phyloP scores from a whole-genome alignment of 202 grass and related monocot genomes.

The Saccharum hybrid region DNA sequence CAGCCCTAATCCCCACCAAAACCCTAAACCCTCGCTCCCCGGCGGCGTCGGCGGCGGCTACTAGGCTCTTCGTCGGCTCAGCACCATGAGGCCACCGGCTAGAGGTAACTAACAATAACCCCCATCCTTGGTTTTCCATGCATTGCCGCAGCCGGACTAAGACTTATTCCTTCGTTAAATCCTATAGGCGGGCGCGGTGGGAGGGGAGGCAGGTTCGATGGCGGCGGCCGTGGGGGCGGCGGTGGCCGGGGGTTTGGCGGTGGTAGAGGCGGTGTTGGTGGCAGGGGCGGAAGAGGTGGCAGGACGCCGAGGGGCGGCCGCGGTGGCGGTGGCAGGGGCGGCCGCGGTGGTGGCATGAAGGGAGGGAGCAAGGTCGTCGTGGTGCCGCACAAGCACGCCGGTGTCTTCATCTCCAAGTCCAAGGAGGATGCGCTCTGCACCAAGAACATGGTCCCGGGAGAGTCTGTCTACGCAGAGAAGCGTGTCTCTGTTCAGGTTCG shows the following conservation, averaged over 20 bases:
- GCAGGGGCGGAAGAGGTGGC: conserved; percentile 50
- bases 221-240: conserved; percentile 36
- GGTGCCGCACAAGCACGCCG: conserved; percentile 70
- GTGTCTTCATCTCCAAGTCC: conserved; percentile 78
- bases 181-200: conserved; percentile 45
- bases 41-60: conserved; percentile 28
- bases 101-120: conserved; percentile 19
- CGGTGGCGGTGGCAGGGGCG: conserved; percentile 21
- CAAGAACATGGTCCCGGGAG: conserved; percentile 80
- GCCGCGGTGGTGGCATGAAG: conserved; percentile 69
- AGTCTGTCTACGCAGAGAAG: conserved; percentile 91
- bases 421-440: conserved; percentile 98
- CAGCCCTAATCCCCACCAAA: conserved; percentile 28
- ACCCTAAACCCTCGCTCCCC: conserved; percentile 44
- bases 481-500: conserved; percentile 78
- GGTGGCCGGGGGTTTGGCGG: conserved; percentile 52
- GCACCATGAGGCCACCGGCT: conserved; percentile 65
- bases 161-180: not conserved
- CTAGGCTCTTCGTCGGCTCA: not conserved
- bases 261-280: conserved; percentile 44
- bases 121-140: not conserved
- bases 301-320: conserved; percentile 43
- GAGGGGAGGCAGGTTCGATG: conserved; percentile 42
- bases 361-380: conserved; percentile 85
- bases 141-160: not conserved